Evolutionary conservation across 768 basidiomycete genomes (phyloP).

Genomic region (Rubroboletus satanas): DNA sequence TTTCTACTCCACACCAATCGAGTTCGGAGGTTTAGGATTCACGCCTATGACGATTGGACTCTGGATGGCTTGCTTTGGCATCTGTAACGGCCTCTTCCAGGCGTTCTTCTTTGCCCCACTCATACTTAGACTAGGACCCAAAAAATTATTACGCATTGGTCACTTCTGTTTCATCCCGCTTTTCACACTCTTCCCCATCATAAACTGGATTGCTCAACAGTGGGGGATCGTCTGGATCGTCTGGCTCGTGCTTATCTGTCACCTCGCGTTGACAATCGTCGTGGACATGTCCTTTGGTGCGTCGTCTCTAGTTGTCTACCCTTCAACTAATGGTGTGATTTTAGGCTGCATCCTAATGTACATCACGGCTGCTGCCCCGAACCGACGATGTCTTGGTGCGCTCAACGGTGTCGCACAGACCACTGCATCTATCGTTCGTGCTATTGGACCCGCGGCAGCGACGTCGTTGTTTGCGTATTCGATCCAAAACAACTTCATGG

Average conservation of each 20-base stretch:
- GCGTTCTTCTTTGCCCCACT: constrained; percentile 32
- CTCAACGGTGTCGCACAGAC: constrained; percentile 51
- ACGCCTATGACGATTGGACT: constrained; percentile 35
- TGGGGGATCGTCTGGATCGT: constrained; percentile 21
- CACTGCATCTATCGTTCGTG: constrained; percentile 29
- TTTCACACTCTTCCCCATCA: constrained; percentile 32
- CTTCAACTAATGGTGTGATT: constrained; percentile 3
- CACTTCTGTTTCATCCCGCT: constrained; percentile 27
- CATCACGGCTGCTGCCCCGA: constrained; percentile 63
- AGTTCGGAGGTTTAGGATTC: constrained; percentile 37
- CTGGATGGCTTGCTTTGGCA: constrained; percentile 34
- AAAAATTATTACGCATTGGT: constrained; percentile 28
- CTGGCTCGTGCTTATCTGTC: constrained; percentile 28
- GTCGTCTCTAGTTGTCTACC: constrained; percentile 2
- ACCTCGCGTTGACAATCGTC: constrained; percentile 20
- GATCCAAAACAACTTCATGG: constrained; percentile 32
- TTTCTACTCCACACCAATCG: constrained; percentile 37
- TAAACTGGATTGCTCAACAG: constrained; percentile 25
- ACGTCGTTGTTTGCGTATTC: constrained; percentile 39
- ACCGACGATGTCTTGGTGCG: constrained; percentile 61
- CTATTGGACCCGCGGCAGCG: constrained; percentile 32
- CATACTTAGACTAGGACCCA: constrained; percentile 29
- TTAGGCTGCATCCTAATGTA: constrained; percentile 68
- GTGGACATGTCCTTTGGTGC: constrained; percentile 34
- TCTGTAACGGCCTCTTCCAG: constrained; percentile 32